Conservation (phyloP, 2,329 filamentous ascomycete genomes). For the Huntiella omanensis region DNA sequence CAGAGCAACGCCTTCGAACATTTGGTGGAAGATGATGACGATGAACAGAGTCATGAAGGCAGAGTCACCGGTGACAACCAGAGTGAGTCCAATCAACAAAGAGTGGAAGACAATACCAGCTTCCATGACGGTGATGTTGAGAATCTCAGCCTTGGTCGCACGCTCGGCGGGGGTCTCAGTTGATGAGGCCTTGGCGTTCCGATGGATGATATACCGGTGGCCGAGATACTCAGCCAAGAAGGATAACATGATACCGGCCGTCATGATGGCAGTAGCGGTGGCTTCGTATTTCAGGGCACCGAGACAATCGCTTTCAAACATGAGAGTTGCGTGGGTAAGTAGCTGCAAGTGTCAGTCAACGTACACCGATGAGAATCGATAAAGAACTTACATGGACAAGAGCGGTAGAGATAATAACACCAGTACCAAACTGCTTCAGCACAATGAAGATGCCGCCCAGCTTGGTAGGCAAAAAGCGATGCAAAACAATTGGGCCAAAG, state of each 20-base stretch:
- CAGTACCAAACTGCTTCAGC: slow-evolving; percentile 57
- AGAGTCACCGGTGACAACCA: slow-evolving; percentile 38
- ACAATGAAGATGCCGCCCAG: slow-evolving; percentile 35
- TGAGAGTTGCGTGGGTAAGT: slow-evolving; percentile 51
- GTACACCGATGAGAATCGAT: not conserved
- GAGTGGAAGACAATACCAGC: slow-evolving; percentile 60
- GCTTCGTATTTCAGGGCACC: slow-evolving; percentile 47
- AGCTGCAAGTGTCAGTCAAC: slow-evolving; percentile 28
- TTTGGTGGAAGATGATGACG: slow-evolving; percentile 61
- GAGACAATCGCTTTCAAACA: slow-evolving; percentile 54
- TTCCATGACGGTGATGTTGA: slow-evolving; percentile 52
- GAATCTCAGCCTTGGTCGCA: slow-evolving; percentile 24
- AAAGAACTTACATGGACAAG: slow-evolving; percentile 39
- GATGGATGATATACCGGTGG: slow-evolving; percentile 31
- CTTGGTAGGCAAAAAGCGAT: slow-evolving; percentile 25
- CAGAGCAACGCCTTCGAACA: slow-evolving; percentile 60
- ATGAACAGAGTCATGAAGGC: slow-evolving; percentile 39
- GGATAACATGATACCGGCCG: slow-evolving; percentile 55
- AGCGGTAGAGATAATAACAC: slow-evolving; percentile 52
- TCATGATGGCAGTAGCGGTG: slow-evolving; percentile 50
- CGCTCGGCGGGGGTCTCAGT: slow-evolving; percentile 15
- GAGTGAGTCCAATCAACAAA: slow-evolving; percentile 41
- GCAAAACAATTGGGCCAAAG: slow-evolving; percentile 3
- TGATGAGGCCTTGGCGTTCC: slow-evolving; percentile 17
- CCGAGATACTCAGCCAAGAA: slow-evolving; percentile 53